Conservation (phyloP, 495 filamentous ascomycete species). For the Hyaloscypha variabilis region DNA sequence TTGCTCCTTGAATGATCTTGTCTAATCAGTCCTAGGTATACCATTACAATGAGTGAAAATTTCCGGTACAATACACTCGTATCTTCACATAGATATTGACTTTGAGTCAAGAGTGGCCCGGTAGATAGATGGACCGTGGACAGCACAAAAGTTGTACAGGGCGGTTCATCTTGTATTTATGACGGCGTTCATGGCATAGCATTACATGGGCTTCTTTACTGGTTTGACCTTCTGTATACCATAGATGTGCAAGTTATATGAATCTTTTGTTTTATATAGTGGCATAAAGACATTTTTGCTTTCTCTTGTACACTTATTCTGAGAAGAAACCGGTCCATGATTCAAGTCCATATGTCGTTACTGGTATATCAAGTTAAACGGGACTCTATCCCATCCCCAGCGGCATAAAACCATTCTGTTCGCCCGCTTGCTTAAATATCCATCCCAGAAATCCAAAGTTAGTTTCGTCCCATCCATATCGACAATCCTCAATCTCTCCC, state of each 20-base stretch:
- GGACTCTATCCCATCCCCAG: not conserved
- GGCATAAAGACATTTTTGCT: not conserved
- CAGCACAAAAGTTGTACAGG: slow-evolving; percentile 23
- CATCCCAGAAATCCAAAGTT: not conserved
- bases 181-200: slow-evolving; percentile 24
- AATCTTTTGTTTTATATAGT: slow-evolving; percentile 17
- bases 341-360: too few species aligned
- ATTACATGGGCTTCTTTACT: slow-evolving; percentile 18
- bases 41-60: slow-evolving; percentile 83
- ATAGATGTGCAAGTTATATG: slow-evolving; percentile 21
- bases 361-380: too few species aligned
- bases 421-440: slow-evolving; percentile 1
- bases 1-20: slow-evolving; percentile 16
- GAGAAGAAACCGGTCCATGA: too few species aligned
- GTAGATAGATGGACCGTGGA: not conserved
- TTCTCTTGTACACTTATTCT: too few species aligned
- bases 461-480: not conserved
- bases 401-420: not conserved
- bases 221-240: slow-evolving; percentile 29
- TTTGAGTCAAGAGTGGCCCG: slow-evolving; percentile 11
- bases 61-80: slow-evolving; percentile 28
- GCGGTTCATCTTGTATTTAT: slow-evolving; percentile 18
- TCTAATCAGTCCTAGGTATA: slow-evolving; percentile 61
- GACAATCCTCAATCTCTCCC: not conserved
- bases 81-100: slow-evolving; percentile 23